phyloP scores from a whole-genome alignment of 495 filamentous ascomycete genomes.

The Melanomma pulvis-pyrius region DNA sequence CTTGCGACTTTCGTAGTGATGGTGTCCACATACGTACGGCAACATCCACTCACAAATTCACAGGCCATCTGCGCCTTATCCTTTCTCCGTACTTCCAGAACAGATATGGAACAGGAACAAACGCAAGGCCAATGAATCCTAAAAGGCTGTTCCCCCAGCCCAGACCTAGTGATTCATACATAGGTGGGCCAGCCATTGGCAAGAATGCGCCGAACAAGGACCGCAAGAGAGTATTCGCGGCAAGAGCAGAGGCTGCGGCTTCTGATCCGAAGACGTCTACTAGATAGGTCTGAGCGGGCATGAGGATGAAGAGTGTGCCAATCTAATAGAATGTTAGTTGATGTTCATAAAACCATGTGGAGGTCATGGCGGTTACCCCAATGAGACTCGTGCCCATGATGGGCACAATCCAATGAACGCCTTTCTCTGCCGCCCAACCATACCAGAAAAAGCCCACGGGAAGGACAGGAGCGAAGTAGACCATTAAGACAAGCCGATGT shows the following conservation, averaged over 20 bases:
- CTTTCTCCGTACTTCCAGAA: slow-evolving; percentile 26
- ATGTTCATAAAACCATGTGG: too few species aligned
- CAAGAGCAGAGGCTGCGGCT: slow-evolving; percentile 45
- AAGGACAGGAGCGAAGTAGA: slow-evolving; percentile 35
- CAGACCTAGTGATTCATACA: slow-evolving; percentile 20
- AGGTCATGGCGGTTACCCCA: too few species aligned
- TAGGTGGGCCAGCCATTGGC: slow-evolving; percentile 16
- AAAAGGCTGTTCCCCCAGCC: slow-evolving; percentile 35
- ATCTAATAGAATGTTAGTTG: too few species aligned
- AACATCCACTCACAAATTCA: slow-evolving; percentile 1
- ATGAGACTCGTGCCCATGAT: slow-evolving; percentile 46
- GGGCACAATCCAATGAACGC: slow-evolving; percentile 48
- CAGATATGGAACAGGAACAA: slow-evolving; percentile 23
- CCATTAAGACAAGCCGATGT: slow-evolving; percentile 43
- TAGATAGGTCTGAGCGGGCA: slow-evolving; percentile 46
- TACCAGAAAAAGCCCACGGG: slow-evolving; percentile 46
- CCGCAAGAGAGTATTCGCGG: slow-evolving; percentile 40
- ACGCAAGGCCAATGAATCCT: slow-evolving; percentile 20
- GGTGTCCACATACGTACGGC: too few species aligned
- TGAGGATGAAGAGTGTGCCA: slow-evolving; percentile 19
- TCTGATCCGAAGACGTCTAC: slow-evolving; percentile 44
- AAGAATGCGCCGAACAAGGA: slow-evolving; percentile 23
- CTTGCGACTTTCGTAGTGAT: too few species aligned
- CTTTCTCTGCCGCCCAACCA: slow-evolving; percentile 47
- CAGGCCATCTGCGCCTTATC: slow-evolving; percentile 12